Conservation (phyloP, 495 filamentous ascomycete species). For the Penicillium roqueforti region DNA sequence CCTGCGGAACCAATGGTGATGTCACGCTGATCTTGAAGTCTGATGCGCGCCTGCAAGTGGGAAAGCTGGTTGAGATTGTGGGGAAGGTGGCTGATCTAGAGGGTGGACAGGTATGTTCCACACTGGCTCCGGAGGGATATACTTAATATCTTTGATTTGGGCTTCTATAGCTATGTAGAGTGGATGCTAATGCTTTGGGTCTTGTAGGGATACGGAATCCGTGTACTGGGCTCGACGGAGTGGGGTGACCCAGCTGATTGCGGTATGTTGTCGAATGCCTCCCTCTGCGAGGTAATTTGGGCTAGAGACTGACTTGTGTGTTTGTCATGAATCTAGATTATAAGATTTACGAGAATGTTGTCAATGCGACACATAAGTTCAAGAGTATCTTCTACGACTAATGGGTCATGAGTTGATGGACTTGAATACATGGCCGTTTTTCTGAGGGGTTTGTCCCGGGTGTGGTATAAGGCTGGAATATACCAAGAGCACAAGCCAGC, state of each 20-base stretch:
- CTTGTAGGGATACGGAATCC: constrained; percentile 61
- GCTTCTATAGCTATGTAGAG: not conserved
- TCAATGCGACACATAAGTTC: constrained; percentile 82
- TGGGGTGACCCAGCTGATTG: constrained; percentile 57
- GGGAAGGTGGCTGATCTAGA: constrained; percentile 74
- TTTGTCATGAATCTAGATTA: constrained; percentile 55
- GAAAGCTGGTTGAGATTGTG: constrained; percentile 81
- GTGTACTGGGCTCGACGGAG: constrained; percentile 71
- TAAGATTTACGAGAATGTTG: constrained; percentile 71
- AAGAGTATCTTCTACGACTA: constrained; percentile 72
- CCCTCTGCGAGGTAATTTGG: not conserved
- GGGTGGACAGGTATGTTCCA: constrained; percentile 34
- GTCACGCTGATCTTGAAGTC: constrained; percentile 70
- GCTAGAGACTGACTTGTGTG: not conserved
- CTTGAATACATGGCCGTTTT: not conserved
- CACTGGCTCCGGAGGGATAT: not conserved
- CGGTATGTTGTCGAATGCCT: constrained; percentile 23
- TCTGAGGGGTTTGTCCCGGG: not conserved
- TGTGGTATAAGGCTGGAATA: not conserved
- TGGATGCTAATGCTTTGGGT: not conserved
- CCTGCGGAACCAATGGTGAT: constrained; percentile 59
- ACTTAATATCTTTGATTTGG: not conserved
- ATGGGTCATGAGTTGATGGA: not conserved
- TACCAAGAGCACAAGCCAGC: not conserved
- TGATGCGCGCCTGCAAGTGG: constrained; percentile 74